Conservation (phyloP, 2,329 filamentous ascomycete genomes). For the Scedosporium boydii region DNA sequence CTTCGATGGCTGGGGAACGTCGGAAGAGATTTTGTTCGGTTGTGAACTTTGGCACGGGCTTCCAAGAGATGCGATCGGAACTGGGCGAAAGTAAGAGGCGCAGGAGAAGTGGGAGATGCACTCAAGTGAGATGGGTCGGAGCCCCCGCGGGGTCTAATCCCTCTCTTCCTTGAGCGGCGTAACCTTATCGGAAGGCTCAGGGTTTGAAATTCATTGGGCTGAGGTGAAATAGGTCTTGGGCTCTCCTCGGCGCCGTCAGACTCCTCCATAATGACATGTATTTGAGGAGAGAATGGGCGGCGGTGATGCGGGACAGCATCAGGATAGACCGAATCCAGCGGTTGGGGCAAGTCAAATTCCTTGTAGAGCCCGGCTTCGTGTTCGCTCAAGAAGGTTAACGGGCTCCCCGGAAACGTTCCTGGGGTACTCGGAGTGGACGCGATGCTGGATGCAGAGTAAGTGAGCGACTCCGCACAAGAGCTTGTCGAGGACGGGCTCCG, state of each 20-base stretch:
- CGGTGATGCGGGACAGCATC: background rate
- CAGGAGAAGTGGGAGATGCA: background rate
- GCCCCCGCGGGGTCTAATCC: background rate
- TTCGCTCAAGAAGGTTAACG: background rate
- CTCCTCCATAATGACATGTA: background rate
- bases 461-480: background rate
- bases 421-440: background rate
- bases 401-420: background rate
- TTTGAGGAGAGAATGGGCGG: background rate
- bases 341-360: background rate
- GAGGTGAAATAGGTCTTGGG: background rate
- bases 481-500: background rate
- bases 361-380: background rate
- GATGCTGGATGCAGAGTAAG: background rate
- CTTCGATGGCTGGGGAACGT: background rate
- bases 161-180: background rate
- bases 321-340: background rate
- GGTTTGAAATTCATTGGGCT: background rate
- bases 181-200: background rate
- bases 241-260: background rate
- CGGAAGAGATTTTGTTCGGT: background rate
- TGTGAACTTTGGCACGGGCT: background rate
- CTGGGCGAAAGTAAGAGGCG: background rate
- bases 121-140: background rate
- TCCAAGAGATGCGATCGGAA: too few relatives aligned